phyloP scores from a whole-genome alignment of 1,284 basidiomycete genomes.

The Cystobasidium slooffiae region DNA sequence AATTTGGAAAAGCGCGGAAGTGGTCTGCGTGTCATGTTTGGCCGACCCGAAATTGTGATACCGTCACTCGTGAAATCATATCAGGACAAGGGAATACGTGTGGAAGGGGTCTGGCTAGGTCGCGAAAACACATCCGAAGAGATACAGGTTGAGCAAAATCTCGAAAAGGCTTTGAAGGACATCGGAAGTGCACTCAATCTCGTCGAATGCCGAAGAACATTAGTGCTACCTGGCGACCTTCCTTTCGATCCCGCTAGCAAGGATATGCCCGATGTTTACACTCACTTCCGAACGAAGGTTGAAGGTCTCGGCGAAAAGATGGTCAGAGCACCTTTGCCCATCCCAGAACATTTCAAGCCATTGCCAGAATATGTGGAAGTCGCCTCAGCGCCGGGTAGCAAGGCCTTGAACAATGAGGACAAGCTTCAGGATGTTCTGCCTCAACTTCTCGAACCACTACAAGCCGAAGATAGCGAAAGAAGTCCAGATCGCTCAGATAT shows the following conservation, averaged over 20 bases:
- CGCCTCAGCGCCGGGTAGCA: conserved; percentile 6
- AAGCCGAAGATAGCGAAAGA: conserved; percentile 29
- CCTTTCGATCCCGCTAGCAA: conserved; percentile 57
- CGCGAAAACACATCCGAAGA: conserved; percentile 34
- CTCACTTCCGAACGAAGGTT: conserved; percentile 60
- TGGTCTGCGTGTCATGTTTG: conserved; percentile 62
- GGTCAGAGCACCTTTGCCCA: conserved; percentile 48
- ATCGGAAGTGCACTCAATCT: conserved; percentile 56
- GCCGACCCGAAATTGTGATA: conserved; percentile 59
- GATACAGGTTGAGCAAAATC: conserved; percentile 37
- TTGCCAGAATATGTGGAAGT: conserved; percentile 49
- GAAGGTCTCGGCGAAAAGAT: conserved; percentile 59
- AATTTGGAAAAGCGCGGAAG: conserved; percentile 58
- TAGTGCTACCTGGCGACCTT: conserved; percentile 58
- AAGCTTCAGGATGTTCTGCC: conserved; percentile 12
- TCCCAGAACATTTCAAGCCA: conserved; percentile 54
- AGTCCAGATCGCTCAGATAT: conserved; percentile 56
- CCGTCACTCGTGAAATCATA: conserved; percentile 56
- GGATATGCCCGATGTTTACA: conserved; percentile 62
- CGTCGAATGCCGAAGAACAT: conserved; percentile 20
- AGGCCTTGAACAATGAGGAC: neutral
- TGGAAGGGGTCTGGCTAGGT: conserved; percentile 35
- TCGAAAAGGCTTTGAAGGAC: conserved; percentile 52
- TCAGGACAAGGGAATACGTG: conserved; percentile 33
- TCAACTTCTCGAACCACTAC: conserved; percentile 22